Conservation (phyloP, 2,329 filamentous ascomycete genomes). For the Capronia americana region DNA sequence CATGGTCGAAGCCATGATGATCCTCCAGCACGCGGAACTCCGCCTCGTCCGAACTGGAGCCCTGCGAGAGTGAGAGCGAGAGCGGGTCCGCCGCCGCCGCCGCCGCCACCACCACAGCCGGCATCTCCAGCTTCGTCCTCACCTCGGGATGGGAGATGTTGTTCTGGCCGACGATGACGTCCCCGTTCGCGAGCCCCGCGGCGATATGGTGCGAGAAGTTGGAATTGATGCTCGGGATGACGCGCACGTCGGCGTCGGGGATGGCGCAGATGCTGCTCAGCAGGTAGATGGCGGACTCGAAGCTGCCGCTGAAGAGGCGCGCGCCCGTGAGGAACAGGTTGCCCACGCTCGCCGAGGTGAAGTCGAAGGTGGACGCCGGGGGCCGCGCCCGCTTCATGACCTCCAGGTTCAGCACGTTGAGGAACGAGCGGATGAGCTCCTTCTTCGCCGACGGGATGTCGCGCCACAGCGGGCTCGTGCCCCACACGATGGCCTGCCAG, state of each 20-base stretch:
- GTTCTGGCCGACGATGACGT: slow-evolving; percentile 86
- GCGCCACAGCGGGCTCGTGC: slow-evolving; percentile 76
- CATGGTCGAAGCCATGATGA: slow-evolving; percentile 14
- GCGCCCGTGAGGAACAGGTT: slow-evolving; percentile 85
- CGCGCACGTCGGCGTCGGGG: slow-evolving; percentile 70
- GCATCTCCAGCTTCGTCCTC: slow-evolving; percentile 37
- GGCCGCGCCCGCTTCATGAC: slow-evolving; percentile 76
- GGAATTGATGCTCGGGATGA: slow-evolving; percentile 89
- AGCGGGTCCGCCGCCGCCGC: slow-evolving; percentile 32
- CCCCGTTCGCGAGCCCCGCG: slow-evolving; percentile 77
- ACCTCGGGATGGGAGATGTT: slow-evolving; percentile 81
- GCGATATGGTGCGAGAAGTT: slow-evolving; percentile 97
- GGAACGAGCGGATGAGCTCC: slow-evolving; percentile 76
- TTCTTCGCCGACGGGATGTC: slow-evolving; percentile 73
- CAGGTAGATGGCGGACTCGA: slow-evolving; percentile 91
- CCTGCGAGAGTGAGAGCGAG: background rate
- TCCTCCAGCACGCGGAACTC: slow-evolving; percentile 33
- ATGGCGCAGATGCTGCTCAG: slow-evolving; percentile 87
- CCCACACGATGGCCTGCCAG: slow-evolving; percentile 90
- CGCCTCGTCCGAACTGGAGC: background rate
- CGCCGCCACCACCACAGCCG: slow-evolving; percentile 45
- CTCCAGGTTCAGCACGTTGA: slow-evolving; percentile 78
- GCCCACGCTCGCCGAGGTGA: slow-evolving; percentile 75
- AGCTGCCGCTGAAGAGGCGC: slow-evolving; percentile 86
- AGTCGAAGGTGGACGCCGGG: slow-evolving; percentile 75